phyloP scores from a whole-genome alignment of 306 rosid genomes.

The Comarum palustre region DNA sequence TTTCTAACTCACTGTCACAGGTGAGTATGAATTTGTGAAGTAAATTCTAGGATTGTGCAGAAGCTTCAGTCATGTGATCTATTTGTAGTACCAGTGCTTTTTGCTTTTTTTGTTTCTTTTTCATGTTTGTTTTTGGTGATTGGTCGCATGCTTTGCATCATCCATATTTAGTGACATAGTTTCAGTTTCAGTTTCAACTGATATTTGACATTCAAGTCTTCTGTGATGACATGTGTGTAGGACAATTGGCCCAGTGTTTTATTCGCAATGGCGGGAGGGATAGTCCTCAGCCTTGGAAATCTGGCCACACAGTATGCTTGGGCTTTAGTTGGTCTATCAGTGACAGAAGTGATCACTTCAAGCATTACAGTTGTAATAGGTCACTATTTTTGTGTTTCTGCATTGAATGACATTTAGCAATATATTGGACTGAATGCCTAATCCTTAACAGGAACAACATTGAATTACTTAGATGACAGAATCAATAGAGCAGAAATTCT shows the following conservation, averaged over 20 bases:
- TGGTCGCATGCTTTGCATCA: background rate
- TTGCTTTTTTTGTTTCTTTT: background rate
- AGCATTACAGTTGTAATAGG: conserved; percentile 86
- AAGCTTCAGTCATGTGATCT: background rate
- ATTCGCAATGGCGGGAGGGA: conserved; percentile 84
- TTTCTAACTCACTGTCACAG: conserved; percentile 74
- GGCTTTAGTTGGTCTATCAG: conserved; percentile 89
- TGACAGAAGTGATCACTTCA: conserved; percentile 70
- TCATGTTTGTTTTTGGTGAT: background rate
- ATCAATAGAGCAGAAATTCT: conserved; percentile 79
- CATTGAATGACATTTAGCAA: background rate
- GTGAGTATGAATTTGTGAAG: conserved; percentile 26
- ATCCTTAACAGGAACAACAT: conserved; percentile 63
- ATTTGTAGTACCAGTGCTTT: background rate
- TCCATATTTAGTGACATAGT: no score
- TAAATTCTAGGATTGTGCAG: background rate
- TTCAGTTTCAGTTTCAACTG: no score
- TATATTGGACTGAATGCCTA: background rate
- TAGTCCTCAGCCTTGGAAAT: conserved; percentile 80
- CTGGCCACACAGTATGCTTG: conserved; percentile 80
- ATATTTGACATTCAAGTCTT: background rate
- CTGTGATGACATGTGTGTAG: conserved; percentile 36
- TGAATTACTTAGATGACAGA: conserved; percentile 76
- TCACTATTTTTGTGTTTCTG: conserved; percentile 21
- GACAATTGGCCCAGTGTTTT: conserved; percentile 76